These are phyloP conservation scores for Megacollybia marginata DNA, from an alignment of 768 basidiomycete species.

Conservation along the genomic window DNA sequence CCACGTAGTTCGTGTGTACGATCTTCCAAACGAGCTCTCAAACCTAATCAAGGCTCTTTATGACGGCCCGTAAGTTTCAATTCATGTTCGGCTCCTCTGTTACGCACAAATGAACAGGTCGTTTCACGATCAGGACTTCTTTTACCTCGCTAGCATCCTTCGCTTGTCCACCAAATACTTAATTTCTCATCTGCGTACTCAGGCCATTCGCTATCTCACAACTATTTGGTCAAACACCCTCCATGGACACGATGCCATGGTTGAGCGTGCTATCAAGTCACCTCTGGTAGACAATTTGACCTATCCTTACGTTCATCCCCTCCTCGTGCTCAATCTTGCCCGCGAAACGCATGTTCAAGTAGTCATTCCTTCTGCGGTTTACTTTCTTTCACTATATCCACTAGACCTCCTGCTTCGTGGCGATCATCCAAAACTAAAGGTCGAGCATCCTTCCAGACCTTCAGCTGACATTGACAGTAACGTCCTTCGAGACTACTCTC, in stretches of 20 bases:
- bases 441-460: slow-evolving; percentile 42
- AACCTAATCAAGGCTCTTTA: slow-evolving; percentile 47
- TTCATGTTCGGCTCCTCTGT: neutral
- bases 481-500: slow-evolving; percentile 43
- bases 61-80: slow-evolving; percentile 42
- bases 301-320: slow-evolving; percentile 53
- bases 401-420: slow-evolving; percentile 38
- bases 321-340: slow-evolving; percentile 51
- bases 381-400: slow-evolving; percentile 53
- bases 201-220: slow-evolving; percentile 40
- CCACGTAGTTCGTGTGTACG: slow-evolving; percentile 46
- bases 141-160: slow-evolving; percentile 47
- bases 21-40: slow-evolving; percentile 40
- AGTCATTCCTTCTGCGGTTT: slow-evolving; percentile 43
- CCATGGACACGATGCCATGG: slow-evolving; percentile 49
- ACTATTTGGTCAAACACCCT: slow-evolving; percentile 49
- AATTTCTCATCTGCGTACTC: slow-evolving; percentile 41
- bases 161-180: slow-evolving; percentile 57
- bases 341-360: slow-evolving; percentile 39
- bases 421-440: slow-evolving; percentile 46
- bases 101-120: slow-evolving; percentile 25
- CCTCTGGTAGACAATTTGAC: slow-evolving; percentile 34
- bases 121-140: slow-evolving; percentile 41
- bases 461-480: slow-evolving; percentile 31
- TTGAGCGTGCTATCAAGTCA: slow-evolving; percentile 36